Evolutionary conservation across 2,329 filamentous ascomycete species (phyloP).

Genomic region (Pestalotiopsis sp.): DNA sequence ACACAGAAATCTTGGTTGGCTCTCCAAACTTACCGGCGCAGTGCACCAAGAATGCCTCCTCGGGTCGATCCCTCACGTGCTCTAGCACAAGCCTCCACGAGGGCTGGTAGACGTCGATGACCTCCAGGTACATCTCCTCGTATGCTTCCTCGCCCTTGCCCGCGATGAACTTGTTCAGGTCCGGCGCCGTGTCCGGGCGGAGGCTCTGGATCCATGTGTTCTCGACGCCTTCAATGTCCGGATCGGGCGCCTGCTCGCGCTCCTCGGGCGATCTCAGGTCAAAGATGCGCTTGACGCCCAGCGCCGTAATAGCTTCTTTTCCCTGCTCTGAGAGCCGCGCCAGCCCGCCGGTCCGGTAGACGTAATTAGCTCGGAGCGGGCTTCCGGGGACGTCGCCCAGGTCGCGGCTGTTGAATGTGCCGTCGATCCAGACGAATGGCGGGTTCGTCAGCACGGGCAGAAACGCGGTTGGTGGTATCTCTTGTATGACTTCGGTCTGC

Average conservation of each 20-base stretch:
- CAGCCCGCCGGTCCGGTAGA: conserved; percentile 51
- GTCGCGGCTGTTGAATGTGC: conserved; percentile 56
- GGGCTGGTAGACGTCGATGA: conserved; percentile 44
- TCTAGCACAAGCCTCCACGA: conserved; percentile 48
- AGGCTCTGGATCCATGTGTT: conserved; percentile 44
- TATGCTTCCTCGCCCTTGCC: conserved; percentile 48
- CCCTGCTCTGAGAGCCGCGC: conserved; percentile 36
- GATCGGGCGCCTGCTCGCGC: conserved; percentile 44
- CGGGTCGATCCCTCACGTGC: conserved; percentile 47
- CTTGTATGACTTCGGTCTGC: conserved; percentile 41
- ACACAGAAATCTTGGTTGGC: background rate
- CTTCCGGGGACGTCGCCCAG: conserved; percentile 47
- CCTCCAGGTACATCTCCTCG: conserved; percentile 48
- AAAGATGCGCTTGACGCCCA: conserved; percentile 48
- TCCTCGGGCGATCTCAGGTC: conserved; percentile 52
- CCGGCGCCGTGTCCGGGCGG: conserved; percentile 36
- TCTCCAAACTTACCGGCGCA: conserved; percentile 48
- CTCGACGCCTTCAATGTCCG: conserved; percentile 44
- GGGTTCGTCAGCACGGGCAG: conserved; percentile 38
- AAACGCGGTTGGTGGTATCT: conserved; percentile 40
- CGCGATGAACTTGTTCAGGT: conserved; percentile 44
- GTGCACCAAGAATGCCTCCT: conserved; percentile 52
- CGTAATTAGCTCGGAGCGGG: conserved; percentile 41
- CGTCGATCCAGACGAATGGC: conserved; percentile 49
- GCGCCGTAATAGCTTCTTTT: conserved; percentile 37